Evolutionary conservation across 352 stramenopile genomes (phyloP).

Genomic region (Globisporangium parvum): DNA sequence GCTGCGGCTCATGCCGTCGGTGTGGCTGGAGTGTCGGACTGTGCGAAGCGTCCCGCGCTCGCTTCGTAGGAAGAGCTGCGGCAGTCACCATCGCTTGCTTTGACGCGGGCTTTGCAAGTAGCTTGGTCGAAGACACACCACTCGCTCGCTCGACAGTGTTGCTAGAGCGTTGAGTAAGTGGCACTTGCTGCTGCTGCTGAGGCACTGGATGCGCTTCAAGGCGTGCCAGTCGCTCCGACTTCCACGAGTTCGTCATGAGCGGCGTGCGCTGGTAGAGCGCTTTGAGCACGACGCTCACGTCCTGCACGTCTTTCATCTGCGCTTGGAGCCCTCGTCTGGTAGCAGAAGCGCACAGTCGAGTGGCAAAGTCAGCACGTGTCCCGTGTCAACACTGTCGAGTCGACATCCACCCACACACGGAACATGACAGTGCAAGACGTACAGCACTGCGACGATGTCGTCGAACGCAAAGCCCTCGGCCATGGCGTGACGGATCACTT

Average conservation of each 20-base stretch:
- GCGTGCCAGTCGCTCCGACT: slow-evolving; percentile 27
- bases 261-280: slow-evolving; percentile 35
- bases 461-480: slow-evolving; percentile 41
- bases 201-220: slow-evolving; percentile 11
- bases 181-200: not conserved
- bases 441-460: slow-evolving; percentile 57
- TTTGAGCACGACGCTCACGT: slow-evolving; percentile 31
- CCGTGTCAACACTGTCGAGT: too few relatives aligned
- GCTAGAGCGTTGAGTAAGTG: not conserved
- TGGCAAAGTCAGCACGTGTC: too few relatives aligned
- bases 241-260: slow-evolving; percentile 54
- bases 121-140: not conserved
- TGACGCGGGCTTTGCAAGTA: not conserved
- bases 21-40: too few relatives aligned
- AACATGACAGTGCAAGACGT: slow-evolving; percentile 2
- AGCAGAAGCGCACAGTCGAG: not conserved
- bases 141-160: too few relatives aligned
- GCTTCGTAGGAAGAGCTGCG: too few relatives aligned
- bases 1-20: not conserved
- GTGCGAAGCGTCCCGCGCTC: too few relatives aligned
- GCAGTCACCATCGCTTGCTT: not conserved
- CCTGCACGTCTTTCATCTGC: slow-evolving; percentile 32
- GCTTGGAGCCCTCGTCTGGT: slow-evolving; percentile 45
- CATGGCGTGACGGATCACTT: slow-evolving; percentile 42
- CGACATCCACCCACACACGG: too few relatives aligned